Percentiles rank a stretch among this genome's conserved stretches.
Evolutionary conservation across 192 early-diverging fungal species (phyloP).

Genomic region (Piromyces sp.): DNA sequence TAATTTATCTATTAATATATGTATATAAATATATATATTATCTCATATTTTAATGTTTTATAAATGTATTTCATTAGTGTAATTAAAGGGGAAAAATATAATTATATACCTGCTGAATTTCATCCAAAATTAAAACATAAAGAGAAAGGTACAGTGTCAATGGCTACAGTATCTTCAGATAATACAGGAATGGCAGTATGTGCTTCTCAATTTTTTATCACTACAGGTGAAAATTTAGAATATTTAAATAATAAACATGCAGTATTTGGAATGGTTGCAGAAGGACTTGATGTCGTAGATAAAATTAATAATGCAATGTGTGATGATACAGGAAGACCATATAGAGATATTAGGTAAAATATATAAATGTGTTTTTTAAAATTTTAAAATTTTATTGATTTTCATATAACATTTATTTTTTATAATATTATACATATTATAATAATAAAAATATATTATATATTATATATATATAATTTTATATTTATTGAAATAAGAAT

Average conservation of each 20-base stretch:
- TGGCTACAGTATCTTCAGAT: constrained; percentile 26
- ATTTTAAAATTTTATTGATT: no score
- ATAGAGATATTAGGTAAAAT: constrained; percentile 50
- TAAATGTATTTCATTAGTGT: no score
- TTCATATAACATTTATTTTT: no score
- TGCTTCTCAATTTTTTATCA: constrained; percentile 81
- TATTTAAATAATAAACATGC: constrained; percentile 70
- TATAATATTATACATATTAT: no score
- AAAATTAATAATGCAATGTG: constrained; percentile 49
- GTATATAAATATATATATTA: no score
- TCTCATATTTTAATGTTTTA: no score
- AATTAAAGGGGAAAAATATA: constrained; percentile 29
- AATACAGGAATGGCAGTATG: constrained; percentile 10
- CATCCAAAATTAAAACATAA: constrained; percentile 64
- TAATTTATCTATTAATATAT: no score
- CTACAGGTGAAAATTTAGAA: constrained; percentile 49
- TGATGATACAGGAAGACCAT: constrained; percentile 58
- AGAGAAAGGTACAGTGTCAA: constrained; percentile 56
- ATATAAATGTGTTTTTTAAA: no score
- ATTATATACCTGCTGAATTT: constrained; percentile 62
- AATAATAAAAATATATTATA: no score
- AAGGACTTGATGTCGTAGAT: constrained; percentile 76
- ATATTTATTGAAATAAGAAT: constrained; percentile 17
- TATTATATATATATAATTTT: no score
- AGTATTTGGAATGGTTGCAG: constrained; percentile 72